phyloP scores from a whole-genome alignment of 352 stramenopile species.

The Globisporangium polare region DNA sequence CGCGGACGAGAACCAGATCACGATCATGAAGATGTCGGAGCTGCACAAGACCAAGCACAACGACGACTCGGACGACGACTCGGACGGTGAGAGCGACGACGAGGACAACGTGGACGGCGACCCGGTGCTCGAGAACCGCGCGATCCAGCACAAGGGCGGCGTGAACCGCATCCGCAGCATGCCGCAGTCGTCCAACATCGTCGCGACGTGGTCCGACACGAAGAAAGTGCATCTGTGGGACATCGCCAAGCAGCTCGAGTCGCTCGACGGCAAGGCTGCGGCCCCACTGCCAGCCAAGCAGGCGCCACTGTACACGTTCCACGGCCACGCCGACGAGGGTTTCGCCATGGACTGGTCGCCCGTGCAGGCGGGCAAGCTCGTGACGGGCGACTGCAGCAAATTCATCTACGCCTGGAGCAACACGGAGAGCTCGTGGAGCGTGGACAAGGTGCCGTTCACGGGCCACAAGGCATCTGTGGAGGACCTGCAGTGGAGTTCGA shows the following conservation, averaged over 20 bases:
- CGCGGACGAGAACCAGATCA: slow-evolving; percentile 94
- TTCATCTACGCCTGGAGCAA: slow-evolving; percentile 95
- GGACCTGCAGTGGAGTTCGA: slow-evolving; percentile 98
- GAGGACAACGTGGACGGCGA: slow-evolving; percentile 95
- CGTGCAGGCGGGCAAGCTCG: slow-evolving; percentile 85
- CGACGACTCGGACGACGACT: slow-evolving; percentile 68
- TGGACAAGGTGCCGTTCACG: slow-evolving; percentile 90
- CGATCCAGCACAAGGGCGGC: slow-evolving; percentile 93
- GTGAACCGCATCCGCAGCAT: slow-evolving; percentile 96
- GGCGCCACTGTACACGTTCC: slow-evolving; percentile 91
- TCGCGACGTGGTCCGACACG: slow-evolving; percentile 96
- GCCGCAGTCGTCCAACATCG: slow-evolving; percentile 95
- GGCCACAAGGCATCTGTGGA: slow-evolving; percentile 93
- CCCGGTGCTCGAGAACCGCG: slow-evolving; percentile 94
- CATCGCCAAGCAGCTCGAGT: slow-evolving; percentile 88
- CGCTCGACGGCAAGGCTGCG: slow-evolving; percentile 75
- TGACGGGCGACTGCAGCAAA: slow-evolving; percentile 96
- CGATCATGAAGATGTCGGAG: slow-evolving; percentile 97
- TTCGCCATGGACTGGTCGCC: slow-evolving; percentile 98
- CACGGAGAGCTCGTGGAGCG: slow-evolving; percentile 67
- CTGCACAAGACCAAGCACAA: slow-evolving; percentile 92
- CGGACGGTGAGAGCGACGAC: slow-evolving; percentile 81
- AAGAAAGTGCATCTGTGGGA: slow-evolving; percentile 97
- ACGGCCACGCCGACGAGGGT: slow-evolving; percentile 94
- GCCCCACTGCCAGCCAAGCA: slow-evolving; percentile 55